Conservation (phyloP, 1,284 basidiomycete genomes). For the Malassezia japonica region DNA sequence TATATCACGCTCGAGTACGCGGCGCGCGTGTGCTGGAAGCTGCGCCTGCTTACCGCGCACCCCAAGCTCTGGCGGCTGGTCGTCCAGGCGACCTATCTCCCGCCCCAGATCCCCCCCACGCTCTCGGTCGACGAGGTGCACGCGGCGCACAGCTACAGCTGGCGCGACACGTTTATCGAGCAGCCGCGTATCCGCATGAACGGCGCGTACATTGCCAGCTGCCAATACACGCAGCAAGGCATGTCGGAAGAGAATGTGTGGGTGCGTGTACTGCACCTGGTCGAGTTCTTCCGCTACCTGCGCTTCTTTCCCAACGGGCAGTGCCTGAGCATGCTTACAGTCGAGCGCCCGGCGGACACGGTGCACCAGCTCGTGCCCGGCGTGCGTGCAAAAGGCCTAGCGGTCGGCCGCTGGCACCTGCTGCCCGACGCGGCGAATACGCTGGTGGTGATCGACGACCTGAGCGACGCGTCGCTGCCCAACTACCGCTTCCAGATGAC, state of each 20-base stretch:
- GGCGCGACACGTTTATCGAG: constrained; percentile 39
- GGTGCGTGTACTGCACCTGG: constrained; percentile 43
- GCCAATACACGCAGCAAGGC: constrained; percentile 40
- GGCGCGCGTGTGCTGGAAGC: constrained; percentile 37
- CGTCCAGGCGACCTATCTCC: constrained; percentile 32
- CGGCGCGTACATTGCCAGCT: constrained; percentile 43
- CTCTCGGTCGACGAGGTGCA: constrained; percentile 14
- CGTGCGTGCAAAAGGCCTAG: constrained; percentile 60
- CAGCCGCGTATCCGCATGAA: constrained; percentile 43
- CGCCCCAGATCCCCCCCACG: constrained; percentile 1
- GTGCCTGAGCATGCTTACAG: constrained; percentile 74
- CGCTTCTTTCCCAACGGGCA: constrained; percentile 80
- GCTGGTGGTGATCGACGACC: constrained; percentile 31
- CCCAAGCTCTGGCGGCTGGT: constrained; percentile 35
- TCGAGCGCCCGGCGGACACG: constrained; percentile 67
- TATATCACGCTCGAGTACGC: constrained; percentile 35
- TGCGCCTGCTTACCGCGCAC: constrained; percentile 33
- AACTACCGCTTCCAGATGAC: constrained; percentile 80
- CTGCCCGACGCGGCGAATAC: constrained; percentile 13
- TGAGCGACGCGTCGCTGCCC: constrained; percentile 41
- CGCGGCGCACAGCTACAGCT: constrained; percentile 24
- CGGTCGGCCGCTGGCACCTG: constrained; percentile 53
- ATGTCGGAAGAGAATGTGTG: constrained; percentile 37
- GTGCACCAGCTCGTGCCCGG: constrained; percentile 67
- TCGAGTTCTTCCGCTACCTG: constrained; percentile 63